Percentiles rank a stretch among this genome's conserved stretches.
Conservation (phyloP, 805 yeast species). For the Suhomyces kilbournensis region DNA sequence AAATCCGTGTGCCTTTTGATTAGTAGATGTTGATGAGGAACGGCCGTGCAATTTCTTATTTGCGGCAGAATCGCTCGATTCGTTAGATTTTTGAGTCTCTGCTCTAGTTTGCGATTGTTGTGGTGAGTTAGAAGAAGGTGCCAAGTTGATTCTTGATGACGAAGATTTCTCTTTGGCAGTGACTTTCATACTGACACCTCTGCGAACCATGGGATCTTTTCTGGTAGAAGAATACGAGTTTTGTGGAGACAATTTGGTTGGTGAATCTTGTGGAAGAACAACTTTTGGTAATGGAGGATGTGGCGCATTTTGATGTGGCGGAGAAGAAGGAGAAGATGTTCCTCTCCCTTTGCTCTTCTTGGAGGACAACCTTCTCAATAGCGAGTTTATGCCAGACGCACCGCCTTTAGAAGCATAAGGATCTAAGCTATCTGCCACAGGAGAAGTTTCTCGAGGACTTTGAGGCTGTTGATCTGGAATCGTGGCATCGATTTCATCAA, state of each 20-base stretch:
- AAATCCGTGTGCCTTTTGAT: constrained; percentile 34
- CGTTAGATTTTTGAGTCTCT: neutral
- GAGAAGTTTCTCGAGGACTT: constrained; percentile 21
- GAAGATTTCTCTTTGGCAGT: constrained; percentile 51
- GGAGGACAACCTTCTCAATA: constrained; percentile 35
- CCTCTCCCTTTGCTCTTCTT: constrained; percentile 23
- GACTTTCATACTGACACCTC: constrained; percentile 61
- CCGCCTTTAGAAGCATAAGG: constrained; percentile 25
- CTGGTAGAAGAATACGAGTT: constrained; percentile 12
- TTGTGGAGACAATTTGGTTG: constrained; percentile 13
- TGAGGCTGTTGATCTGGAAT: constrained; percentile 29
- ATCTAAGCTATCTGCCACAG: constrained; percentile 29
- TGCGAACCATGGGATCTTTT: constrained; percentile 49
- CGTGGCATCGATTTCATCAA: constrained; percentile 4
- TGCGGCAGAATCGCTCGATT: neutral
- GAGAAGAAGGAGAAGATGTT: constrained; percentile 13
- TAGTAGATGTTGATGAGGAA: constrained; percentile 21
- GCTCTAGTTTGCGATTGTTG: constrained; percentile 1
- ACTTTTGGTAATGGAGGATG: constrained; percentile 12
- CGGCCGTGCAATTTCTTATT: constrained; percentile 15
- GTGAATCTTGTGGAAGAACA: constrained; percentile 8
- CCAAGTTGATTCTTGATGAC: constrained; percentile 8
- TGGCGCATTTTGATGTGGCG: neutral
- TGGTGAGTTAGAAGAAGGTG: constrained; percentile 2
- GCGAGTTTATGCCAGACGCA: constrained; percentile 29